Base-by-base conservation (phyloP, 202 grass and related monocot species). In the Digitaria exilis region DNA sequence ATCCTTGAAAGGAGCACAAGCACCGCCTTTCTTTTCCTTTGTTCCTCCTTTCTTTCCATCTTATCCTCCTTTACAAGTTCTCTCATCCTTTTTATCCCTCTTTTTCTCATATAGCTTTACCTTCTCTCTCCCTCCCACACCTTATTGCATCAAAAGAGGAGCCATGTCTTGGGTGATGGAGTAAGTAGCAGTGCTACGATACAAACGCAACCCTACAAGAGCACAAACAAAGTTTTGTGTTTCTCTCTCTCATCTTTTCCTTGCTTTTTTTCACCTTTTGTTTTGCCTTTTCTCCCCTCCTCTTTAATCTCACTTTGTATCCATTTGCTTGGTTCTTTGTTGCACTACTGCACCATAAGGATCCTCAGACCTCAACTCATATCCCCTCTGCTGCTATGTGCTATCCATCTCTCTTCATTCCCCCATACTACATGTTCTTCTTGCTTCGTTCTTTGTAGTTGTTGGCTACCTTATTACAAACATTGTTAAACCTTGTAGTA, bases 1-100 rank as follows among this genome's bases (percentile, higher is more conserved):
- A 93, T 91, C 88, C 90, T 93, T 89, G 90, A 96, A 96, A 96
- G 94, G 86, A 93, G 88, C 88, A 86, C 84, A 83, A 42, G 21
- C 62, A 86, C 83, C 55, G 63, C 86, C 78, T 92, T 86, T 83
- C 42, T 83, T 80, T 89, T 68, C 75, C n/a, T n/a, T n/a, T n/a
- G n/a, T 88, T 83, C 77, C 78, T 80, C 14, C 82, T 90, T 90
- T 79, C 84, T 88, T 88, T 84, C 81, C 41, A 76, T 87, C 88
- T 83, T 71, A 88, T 86, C 80, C 76, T 9, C 77, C 73, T 88
- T 92, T 83, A 77, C 74, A 41, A 78, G 64, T 64, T 85, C 76
- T 88, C 76, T 88, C 82, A 66, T 84, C 70, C 71, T 77, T 77
- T 90, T 87, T 88, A 86, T 85, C 83, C 79, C 87, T 80, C 77